These are phyloP conservation scores for Lupinus albus DNA, from an alignment of 306 rosid genomes.

Conservation along the genomic window DNA sequence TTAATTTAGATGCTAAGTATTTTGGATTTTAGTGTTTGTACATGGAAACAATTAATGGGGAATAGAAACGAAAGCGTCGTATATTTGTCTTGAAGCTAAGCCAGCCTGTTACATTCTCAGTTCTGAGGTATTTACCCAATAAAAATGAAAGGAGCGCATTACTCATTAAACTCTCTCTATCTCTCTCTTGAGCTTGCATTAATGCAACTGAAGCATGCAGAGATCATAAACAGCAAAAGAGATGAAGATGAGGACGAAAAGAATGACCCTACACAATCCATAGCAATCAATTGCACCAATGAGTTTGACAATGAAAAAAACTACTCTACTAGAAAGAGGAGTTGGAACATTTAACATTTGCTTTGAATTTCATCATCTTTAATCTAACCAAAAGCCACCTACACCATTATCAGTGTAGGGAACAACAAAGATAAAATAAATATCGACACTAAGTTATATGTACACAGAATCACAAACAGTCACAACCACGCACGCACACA, in stretches of 20 bases:
- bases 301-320: slow-evolving; percentile 26
- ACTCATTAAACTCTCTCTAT: slow-evolving; percentile 41
- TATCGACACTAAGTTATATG: slow-evolving; percentile 65
- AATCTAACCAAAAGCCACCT: slow-evolving; percentile 63
- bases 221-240: slow-evolving; percentile 51
- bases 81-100: slow-evolving; percentile 44
- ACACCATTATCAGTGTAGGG: slow-evolving; percentile 48
- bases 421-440: slow-evolving; percentile 40
- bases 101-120: slow-evolving; percentile 53
- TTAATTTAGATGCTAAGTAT: slow-evolving; percentile 39
- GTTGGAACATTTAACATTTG: slow-evolving; percentile 27
- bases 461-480: slow-evolving; percentile 66
- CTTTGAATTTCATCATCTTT: slow-evolving; percentile 44
- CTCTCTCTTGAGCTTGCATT: slow-evolving; percentile 50
- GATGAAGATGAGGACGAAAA: slow-evolving; percentile 36
- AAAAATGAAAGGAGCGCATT: slow-evolving; percentile 39
- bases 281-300: slow-evolving; percentile 55
- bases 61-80: slow-evolving; percentile 47
- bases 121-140: slow-evolving; percentile 48
- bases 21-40: slow-evolving; percentile 43
- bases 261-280: slow-evolving; percentile 36
- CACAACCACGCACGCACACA: slow-evolving; percentile 55
- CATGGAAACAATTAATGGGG: slow-evolving; percentile 49
- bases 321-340: slow-evolving; percentile 15
- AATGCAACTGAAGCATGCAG: slow-evolving; percentile 67